Percentiles rank a stretch among this genome's conserved stretches.
phyloP scores from a whole-genome alignment of 208 protist species.

The Angomonas deanei region DNA sequence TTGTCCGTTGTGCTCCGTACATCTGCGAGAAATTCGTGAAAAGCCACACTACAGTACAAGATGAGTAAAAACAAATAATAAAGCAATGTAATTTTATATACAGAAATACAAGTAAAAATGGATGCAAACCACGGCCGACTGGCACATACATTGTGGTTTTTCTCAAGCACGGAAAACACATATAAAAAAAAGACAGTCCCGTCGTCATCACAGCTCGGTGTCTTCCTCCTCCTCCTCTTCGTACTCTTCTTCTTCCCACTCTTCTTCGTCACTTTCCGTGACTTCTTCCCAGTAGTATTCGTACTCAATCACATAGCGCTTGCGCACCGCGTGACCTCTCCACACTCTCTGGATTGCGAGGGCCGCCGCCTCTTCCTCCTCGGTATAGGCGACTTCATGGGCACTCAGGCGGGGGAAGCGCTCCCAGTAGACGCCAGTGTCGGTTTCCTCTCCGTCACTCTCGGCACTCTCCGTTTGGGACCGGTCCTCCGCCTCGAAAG shows the following conservation, averaged over 20 bases:
- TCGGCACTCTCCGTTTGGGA: no score
- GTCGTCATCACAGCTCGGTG: no score
- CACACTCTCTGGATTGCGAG: constrained; percentile 40
- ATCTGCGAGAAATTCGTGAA: no score
- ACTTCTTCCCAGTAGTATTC: constrained; percentile 25
- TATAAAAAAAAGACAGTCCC: no score
- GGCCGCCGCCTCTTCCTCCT: constrained; percentile 16
- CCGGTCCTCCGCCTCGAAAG: no score
- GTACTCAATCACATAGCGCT: constrained; percentile 18
- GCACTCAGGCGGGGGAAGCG: background rate
- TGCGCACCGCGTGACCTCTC: constrained; percentile 28
- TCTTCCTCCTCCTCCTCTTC: background rate
- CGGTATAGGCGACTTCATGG: background rate
- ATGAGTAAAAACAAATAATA: background rate
- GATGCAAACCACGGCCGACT: background rate
- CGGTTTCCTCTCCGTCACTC: no score
- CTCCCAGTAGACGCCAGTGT: background rate
- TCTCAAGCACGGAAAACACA: no score
- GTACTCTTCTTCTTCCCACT: constrained; percentile 26
- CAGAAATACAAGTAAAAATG: background rate
- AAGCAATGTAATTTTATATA: background rate
- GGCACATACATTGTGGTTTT: no score
- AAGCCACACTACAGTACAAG: no score
- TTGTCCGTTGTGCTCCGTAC: no score
- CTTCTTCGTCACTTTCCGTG: constrained; percentile 25